Evolutionary conservation across 306 rosid species (phyloP).

Genomic region (Dryas drummondii): DNA sequence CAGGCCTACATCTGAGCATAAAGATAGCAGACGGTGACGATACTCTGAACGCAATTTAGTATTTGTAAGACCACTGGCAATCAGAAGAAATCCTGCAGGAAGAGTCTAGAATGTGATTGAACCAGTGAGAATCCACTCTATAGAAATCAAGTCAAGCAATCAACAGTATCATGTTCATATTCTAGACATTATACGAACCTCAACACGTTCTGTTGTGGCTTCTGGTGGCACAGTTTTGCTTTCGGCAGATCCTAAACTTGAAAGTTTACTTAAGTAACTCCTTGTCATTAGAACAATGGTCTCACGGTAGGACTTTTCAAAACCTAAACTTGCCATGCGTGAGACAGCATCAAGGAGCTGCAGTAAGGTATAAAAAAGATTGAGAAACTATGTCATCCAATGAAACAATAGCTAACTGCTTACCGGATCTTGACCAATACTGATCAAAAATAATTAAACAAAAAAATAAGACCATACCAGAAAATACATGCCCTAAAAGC

Average conservation of each 20-base stretch:
- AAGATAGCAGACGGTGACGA: constrained; percentile 88
- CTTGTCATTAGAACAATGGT: constrained; percentile 95
- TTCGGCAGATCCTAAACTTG: constrained; percentile 86
- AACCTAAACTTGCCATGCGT: constrained; percentile 97
- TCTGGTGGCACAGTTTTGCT: constrained; percentile 85
- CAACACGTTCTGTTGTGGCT: constrained; percentile 92
- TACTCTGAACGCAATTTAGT: constrained; percentile 73
- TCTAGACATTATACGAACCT: constrained; percentile 55
- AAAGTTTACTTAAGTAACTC: constrained; percentile 88
- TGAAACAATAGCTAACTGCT: constrained; percentile 23
- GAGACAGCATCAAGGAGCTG: constrained; percentile 98
- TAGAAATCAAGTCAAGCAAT: constrained; percentile 37
- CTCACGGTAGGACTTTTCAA: constrained; percentile 97
- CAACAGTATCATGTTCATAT: constrained; percentile 32
- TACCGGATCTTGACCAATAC: neutral
- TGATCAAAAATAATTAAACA: constrained; percentile 17
- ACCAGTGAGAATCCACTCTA: constrained; percentile 81
- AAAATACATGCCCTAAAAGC: constrained; percentile 37
- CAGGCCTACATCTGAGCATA: constrained; percentile 96
- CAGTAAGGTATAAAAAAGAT: constrained; percentile 25
- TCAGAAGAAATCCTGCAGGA: constrained; percentile 91
- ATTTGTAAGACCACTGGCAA: constrained; percentile 77
- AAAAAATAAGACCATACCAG: constrained; percentile 15
- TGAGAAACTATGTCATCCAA: constrained; percentile 19
- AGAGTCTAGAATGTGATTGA: constrained; percentile 93